Evolutionary conservation across 1,139 yeast genomes (phyloP).

Genomic region (Pichiaceae sp.): DNA sequence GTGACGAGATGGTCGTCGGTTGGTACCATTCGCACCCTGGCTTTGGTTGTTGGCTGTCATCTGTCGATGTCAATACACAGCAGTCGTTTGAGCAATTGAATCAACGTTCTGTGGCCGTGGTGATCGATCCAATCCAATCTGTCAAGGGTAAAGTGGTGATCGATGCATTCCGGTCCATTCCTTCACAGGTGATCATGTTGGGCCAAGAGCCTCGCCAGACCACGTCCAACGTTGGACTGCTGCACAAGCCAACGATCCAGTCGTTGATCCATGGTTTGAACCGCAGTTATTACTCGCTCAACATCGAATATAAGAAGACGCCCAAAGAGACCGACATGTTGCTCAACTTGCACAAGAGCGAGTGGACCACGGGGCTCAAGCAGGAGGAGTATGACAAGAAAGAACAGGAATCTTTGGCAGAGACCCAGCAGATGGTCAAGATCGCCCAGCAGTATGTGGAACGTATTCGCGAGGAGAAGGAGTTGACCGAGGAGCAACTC

Average conservation of each 20-base stretch:
- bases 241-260: constrained; percentile 96
- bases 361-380: constrained; percentile 91
- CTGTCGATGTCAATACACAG: constrained; percentile 96
- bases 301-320: constrained; percentile 91
- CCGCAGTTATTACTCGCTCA: constrained; percentile 92
- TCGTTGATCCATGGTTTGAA: constrained; percentile 95
- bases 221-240: constrained; percentile 89
- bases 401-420: constrained; percentile 67
- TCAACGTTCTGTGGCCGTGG: constrained; percentile 94
- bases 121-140: constrained; percentile 94
- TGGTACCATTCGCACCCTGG: constrained; percentile 99
- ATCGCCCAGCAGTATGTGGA: constrained; percentile 87
- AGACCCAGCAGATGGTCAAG: constrained; percentile 74
- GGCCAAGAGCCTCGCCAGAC: constrained; percentile 98
- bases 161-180: constrained; percentile 94
- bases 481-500: constrained; percentile 77
- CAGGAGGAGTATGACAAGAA: constrained; percentile 71
- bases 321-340: constrained; percentile 91
- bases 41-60: constrained; percentile 98
- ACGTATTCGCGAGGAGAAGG: constrained; percentile 89
- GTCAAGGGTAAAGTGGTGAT: constrained; percentile 98
- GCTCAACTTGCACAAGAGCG: constrained; percentile 86
- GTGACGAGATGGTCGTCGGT: constrained; percentile 98
- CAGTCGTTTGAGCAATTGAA: constrained; percentile 95
- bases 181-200: constrained; percentile 82